Conservation (phyloP, 768 basidiomycete species). For the Russula olivacea region DNA sequence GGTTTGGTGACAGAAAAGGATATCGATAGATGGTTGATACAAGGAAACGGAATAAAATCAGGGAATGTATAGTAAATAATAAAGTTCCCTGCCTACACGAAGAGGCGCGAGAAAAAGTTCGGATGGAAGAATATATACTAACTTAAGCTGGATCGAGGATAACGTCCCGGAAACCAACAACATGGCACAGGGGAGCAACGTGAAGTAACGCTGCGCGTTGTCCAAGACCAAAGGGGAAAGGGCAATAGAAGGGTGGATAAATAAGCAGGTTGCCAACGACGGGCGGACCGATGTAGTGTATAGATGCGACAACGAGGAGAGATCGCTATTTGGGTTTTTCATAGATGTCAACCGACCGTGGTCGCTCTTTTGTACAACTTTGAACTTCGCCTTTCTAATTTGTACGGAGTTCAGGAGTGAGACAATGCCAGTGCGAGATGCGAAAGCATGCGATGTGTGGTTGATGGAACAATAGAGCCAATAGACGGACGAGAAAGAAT, state of each 20-base stretch:
- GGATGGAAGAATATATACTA: constrained; percentile 10
- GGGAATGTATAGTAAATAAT: constrained; percentile 17
- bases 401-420: constrained; percentile 30
- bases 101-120: neutral
- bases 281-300: constrained; percentile 23
- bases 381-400: constrained; percentile 28
- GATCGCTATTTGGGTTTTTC: constrained; percentile 27
- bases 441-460: constrained; percentile 26
- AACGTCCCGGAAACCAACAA: constrained; percentile 41
- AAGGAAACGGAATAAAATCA: constrained; percentile 19
- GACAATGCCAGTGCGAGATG: constrained; percentile 34
- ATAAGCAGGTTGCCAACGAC: constrained; percentile 23
- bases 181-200: constrained; percentile 28
- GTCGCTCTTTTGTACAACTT: constrained; percentile 38
- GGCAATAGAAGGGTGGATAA: constrained; percentile 19
- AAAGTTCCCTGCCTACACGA: neutral
- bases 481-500: constrained; percentile 10
- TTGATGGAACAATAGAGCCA: constrained; percentile 22
- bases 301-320: constrained; percentile 29
- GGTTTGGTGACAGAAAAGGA: constrained; percentile 11
- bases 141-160: constrained; percentile 24
- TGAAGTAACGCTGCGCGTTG: constrained; percentile 30
- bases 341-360: constrained; percentile 29
- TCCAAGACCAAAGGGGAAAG: constrained; percentile 29
- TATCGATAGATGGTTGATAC: constrained; percentile 27